These are phyloP conservation scores for Friedmanniomyces simplex DNA, from an alignment of 495 filamentous ascomycete genomes.

Conservation along the genomic window DNA sequence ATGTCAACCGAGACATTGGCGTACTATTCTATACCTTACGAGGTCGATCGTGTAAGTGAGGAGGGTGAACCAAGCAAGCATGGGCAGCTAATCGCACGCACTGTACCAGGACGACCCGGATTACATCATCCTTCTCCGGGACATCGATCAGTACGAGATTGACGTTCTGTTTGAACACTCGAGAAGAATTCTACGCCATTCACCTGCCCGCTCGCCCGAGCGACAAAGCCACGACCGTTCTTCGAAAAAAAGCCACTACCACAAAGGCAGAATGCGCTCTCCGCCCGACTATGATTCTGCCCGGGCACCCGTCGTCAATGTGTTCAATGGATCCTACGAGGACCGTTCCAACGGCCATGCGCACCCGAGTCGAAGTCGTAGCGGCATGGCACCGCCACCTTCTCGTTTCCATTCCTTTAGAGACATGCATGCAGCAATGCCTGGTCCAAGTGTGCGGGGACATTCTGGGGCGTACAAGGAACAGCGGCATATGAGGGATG, in stretches of 20 bases:
- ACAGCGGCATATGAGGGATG: too few relatives aligned
- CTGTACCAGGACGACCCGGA: slow-evolving; percentile 21
- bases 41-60: slow-evolving; percentile 28
- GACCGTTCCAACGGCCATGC: not conserved
- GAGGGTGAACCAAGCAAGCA: not conserved
- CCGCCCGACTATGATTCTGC: not conserved
- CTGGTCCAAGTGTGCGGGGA: too few relatives aligned
- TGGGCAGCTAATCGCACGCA: too few relatives aligned
- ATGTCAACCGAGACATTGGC: slow-evolving; percentile 25
- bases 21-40: slow-evolving; percentile 30
- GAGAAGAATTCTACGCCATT: slow-evolving; percentile 20
- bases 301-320: not conserved
- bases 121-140: slow-evolving; percentile 30
- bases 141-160: slow-evolving; percentile 28
- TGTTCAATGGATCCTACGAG: not conserved
- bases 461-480: too few relatives aligned
- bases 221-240: too few relatives aligned
- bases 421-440: too few relatives aligned
- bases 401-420: too few relatives aligned
- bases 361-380: not conserved
- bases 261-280: too few relatives aligned
- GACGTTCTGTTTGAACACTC: slow-evolving; percentile 33
- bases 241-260: too few relatives aligned
- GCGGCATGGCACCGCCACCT: not conserved
- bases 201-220: too few relatives aligned